Percentiles rank a stretch among this genome's conserved stretches.
Evolutionary conservation across 1,284 basidiomycete species (phyloP).

Genomic region (Melampsora americana): DNA sequence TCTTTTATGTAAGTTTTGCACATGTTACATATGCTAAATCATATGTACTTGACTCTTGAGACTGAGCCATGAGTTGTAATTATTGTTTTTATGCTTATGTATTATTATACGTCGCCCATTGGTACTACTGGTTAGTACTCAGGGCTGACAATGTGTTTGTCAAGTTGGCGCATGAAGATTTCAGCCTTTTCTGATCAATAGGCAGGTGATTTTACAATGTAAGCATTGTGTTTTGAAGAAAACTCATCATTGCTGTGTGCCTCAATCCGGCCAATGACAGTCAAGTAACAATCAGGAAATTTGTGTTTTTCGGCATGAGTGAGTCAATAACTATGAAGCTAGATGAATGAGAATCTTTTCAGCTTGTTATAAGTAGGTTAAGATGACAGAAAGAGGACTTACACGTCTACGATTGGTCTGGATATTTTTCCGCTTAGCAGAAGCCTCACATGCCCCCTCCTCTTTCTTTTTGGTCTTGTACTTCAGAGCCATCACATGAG

Average conservation of each 20-base stretch:
- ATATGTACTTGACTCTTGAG: too few relatives aligned
- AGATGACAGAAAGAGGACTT: too few relatives aligned
- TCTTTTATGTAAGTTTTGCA: too few relatives aligned
- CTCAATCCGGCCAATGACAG: background rate
- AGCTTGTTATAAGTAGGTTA: background rate
- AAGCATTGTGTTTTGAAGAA: background rate
- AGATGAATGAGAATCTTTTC: background rate
- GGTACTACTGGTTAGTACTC: too few relatives aligned
- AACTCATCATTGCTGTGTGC: conserved; percentile 36
- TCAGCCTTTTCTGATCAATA: background rate
- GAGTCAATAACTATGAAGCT: background rate
- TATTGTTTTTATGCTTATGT: too few relatives aligned
- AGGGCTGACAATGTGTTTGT: background rate
- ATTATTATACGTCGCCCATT: too few relatives aligned
- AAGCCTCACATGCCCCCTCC: background rate
- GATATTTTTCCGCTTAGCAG: conserved; percentile 2
- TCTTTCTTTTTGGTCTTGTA: conserved; percentile 12
- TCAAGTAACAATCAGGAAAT: conserved; percentile 22
- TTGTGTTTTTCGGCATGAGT: background rate
- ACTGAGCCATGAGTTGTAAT: too few relatives aligned
- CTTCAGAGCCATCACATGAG: conserved; percentile 8
- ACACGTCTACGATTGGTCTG: background rate
- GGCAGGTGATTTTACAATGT: background rate
- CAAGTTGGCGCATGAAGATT: background rate
- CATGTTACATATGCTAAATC: too few relatives aligned